Base-by-base conservation (phyloP, 345 rosid species). In the Combretum micranthum region DNA sequence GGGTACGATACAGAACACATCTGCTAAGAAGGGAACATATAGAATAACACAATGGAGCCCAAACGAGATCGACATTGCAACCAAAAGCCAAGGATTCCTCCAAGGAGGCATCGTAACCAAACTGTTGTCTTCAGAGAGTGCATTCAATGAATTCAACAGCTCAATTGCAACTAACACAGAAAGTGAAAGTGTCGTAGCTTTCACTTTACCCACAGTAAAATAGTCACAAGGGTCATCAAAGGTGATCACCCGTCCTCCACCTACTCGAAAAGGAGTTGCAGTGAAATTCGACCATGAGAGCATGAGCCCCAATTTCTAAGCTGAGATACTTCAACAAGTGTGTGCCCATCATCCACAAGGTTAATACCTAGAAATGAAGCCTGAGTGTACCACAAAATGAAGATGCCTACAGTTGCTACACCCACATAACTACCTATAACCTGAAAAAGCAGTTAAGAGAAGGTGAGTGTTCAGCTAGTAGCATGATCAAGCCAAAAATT, bases 381-480 rank as follows among this genome's bases (percentile, higher is more conserved):
- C 53, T 67, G 84, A 4, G 98, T 91, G 65, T 86, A 91, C 98
- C 98, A 91, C 66, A 88, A 60, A 56, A 81, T 70, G 75, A 91
- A 91, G 68, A 91, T 49, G 50, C 98, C 95, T 42, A 91, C 98
- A 14, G 96, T 91, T 10, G 98, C 98, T n/a, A 88, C 68, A 64
- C 96, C 98, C 75, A 91, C 96, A 39, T 91, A 91, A 54, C 80
- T 74, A 71, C 96, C 96, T 23, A 91, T 78, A 54, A 88, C 85
- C 92, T 85, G 82, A 68, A 50, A 67, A 64, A 15, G 39, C 53
- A 49, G 23, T 22, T 45, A 32, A 48, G 58, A 50, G 23, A 32
- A 32, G 39, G 9, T 32, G 39, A 32, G 39, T 32, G 9, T 4
- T 32, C 39, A 4, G 39, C 39, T 5, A 32, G 8, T 5, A 32